A percentile compares a stretch with the other conserved stretches of the same genome.
phyloP scores from a whole-genome alignment of 2,329 filamentous ascomycete species.

The Neophaeococcomyces aloes region DNA sequence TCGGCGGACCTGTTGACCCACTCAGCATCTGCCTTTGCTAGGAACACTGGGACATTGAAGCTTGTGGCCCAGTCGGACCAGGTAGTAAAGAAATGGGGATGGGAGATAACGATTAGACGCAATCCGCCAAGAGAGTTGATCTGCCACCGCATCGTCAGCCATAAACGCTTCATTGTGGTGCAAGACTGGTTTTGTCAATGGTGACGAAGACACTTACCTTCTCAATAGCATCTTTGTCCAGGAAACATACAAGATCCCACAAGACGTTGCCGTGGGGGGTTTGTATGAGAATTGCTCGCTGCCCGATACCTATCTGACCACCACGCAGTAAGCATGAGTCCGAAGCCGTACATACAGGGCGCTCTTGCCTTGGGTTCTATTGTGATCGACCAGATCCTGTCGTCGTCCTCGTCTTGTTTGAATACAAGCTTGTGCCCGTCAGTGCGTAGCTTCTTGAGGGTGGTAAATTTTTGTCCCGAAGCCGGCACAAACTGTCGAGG shows the following conservation, averaged over 20 bases:
- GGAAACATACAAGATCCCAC: constrained; percentile 65
- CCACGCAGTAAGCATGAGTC: no score
- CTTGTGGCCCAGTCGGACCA: constrained; percentile 61
- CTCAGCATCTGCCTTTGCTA: constrained; percentile 52
- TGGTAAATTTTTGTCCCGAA: constrained; percentile 11
- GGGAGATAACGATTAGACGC: constrained; percentile 61
- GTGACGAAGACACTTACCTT: no score
- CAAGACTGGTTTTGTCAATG: no score
- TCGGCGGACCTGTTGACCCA: constrained; percentile 50
- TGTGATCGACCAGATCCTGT: constrained; percentile 14
- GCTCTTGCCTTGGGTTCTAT: constrained; percentile 20
- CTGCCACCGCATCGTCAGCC: constrained; percentile 12
- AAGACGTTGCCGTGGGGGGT: constrained; percentile 60
- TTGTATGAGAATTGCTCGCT: constrained; percentile 59
- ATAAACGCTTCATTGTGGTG: neutral
- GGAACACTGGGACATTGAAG: constrained; percentile 61
- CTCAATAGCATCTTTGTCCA: constrained; percentile 54
- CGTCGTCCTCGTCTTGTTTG: constrained; percentile 12
- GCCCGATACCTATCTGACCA: constrained; percentile 58
- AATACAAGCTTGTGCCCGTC: constrained; percentile 28
- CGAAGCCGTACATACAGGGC: no score
- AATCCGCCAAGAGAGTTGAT: constrained; percentile 56
- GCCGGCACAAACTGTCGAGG: constrained; percentile 9
- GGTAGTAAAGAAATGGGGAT: constrained; percentile 75
- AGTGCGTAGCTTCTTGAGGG: constrained; percentile 51